These are phyloP conservation scores for Pleurotus djamor DNA, from an alignment of 768 basidiomycete genomes.

Conservation along the genomic window DNA sequence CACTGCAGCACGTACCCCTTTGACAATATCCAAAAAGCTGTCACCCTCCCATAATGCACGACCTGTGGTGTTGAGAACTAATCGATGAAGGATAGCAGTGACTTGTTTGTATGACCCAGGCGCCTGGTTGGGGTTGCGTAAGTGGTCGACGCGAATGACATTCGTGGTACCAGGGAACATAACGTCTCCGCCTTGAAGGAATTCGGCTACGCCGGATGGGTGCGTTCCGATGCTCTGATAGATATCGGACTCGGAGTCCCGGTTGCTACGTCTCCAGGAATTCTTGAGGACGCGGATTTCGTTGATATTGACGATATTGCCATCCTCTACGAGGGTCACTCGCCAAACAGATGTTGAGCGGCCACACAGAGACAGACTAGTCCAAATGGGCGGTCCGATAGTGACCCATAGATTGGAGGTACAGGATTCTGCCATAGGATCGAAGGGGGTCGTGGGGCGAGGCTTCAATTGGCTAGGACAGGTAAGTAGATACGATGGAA, in stretches of 20 bases:
- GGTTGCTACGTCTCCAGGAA: constrained; percentile 13
- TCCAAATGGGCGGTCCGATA: constrained; percentile 16
- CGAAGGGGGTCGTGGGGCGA: background rate
- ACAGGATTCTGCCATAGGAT: background rate
- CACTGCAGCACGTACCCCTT: constrained; percentile 14
- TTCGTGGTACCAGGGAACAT: constrained; percentile 5
- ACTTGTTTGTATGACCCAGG: background rate
- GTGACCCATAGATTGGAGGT: constrained; percentile 13
- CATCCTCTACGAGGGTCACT: background rate
- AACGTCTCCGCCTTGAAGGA: constrained; percentile 14
- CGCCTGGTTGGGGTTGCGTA: constrained; percentile 2
- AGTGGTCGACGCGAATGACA: constrained; percentile 8
- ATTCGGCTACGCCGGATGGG: constrained; percentile 14
- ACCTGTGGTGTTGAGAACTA: constrained; percentile 14
- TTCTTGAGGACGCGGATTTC: constrained; percentile 12
- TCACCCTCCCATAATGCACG: constrained; percentile 16
- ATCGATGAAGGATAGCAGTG: constrained; percentile 13
- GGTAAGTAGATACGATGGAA: background rate
- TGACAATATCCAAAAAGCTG: constrained; percentile 14
- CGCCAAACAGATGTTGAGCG: constrained; percentile 15
- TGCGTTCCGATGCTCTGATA: constrained; percentile 10
- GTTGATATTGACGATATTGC: background rate
- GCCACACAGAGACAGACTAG: constrained; percentile 12
- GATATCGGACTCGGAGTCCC: constrained; percentile 13
- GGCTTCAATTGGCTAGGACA: background rate